Evolutionary conservation across 148 eudicot species (phyloP), one percentile per base, ranked within the genome.

Genomic region (Tetragonia tetragonoides): DNA sequence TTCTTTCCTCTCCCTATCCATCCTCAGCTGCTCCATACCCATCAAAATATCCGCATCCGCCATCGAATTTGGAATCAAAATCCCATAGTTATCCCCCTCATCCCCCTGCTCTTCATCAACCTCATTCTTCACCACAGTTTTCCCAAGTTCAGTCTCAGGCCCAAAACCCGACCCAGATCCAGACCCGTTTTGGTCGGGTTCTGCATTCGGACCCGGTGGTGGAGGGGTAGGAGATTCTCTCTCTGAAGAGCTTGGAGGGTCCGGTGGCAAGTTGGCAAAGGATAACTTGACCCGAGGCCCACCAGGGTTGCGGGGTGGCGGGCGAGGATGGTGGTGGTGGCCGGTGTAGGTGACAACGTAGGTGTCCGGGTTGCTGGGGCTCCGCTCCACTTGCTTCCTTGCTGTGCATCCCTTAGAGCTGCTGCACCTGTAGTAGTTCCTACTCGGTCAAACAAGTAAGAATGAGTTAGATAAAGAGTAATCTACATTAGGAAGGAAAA

Each of bases 361-460:
- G 14, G 63, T 75, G 51, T 75, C 72, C 3, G 91, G 84, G 63
- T 94, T 88, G 0, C 54, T 24, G 7, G 81, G 80, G 84, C 87
- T 87, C 38, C 87, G 85, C 87, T 94, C 97, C 78, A 94, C 97
- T 75, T 89, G 95, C 80, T 87, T 94, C 84, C 86, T 88, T 38
- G 98, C 98, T n/a, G 46, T 53, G 68, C 98, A 91, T 7, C 86
- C 91, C 72, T 85, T 89, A 10, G 77, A 75, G 21, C 86, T 93
- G 82, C 96, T 93, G 67, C 98, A 93, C 73, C 89, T 88, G 77
- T 91, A 93, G 81, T 93, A 93, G 78, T 85, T 87, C 79, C 98
- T 93, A 84, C 72, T 3, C 3, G 3, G 7, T 40, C 38, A 41
- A 37, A 53, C n/a, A 16, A 49, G 4, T 20, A 74, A 16, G 8